A percentile compares a stretch with the other conserved stretches of the same genome.
Evolutionary conservation across 2,329 filamentous ascomycete species (phyloP).

Genomic region (Fusarium brachygibbosum): DNA sequence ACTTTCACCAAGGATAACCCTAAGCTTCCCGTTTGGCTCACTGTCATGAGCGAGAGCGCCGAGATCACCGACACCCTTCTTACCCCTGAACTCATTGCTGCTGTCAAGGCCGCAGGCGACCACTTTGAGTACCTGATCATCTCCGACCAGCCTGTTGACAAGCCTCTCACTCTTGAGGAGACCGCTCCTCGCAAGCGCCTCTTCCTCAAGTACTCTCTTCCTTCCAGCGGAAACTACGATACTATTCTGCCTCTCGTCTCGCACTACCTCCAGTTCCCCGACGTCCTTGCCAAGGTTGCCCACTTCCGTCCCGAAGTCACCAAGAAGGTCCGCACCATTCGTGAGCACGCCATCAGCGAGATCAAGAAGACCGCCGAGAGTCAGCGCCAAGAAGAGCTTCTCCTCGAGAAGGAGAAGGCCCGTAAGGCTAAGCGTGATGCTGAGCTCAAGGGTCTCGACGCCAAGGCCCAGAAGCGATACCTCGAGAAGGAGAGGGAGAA

Average conservation of each 20-base stretch:
- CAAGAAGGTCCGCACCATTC: conserved; percentile 83
- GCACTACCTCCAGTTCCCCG: conserved; percentile 86
- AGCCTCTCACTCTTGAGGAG: conserved; percentile 87
- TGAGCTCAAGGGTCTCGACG: conserved; percentile 80
- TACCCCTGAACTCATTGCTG: conserved; percentile 87
- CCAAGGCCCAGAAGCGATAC: conserved; percentile 88
- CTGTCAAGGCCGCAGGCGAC: conserved; percentile 82
- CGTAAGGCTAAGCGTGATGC: conserved; percentile 93
- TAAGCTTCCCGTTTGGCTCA: conserved; percentile 90
- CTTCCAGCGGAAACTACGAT: conserved; percentile 72
- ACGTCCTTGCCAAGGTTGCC: conserved; percentile 79
- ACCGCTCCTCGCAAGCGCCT: conserved; percentile 87
- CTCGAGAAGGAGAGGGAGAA: conserved; percentile 85
- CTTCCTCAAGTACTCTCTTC: conserved; percentile 80
- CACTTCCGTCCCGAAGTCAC: conserved; percentile 93
- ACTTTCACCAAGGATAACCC: conserved; percentile 92
- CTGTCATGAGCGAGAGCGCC: conserved; percentile 96
- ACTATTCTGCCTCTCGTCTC: conserved; percentile 80
- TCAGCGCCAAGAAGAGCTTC: conserved; percentile 82
- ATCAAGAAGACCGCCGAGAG: conserved; percentile 85
- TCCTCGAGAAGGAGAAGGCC: conserved; percentile 77
- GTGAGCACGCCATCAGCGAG: conserved; percentile 84
- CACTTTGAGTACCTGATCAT: conserved; percentile 87
- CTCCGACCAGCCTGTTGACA: conserved; percentile 89
- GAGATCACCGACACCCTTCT: conserved; percentile 91